A percentile compares a stretch with the other conserved stretches of the same genome.
These are phyloP conservation scores for Parascedosporium putredinis DNA, from an alignment of 2,329 filamentous ascomycete species.

Conservation along the genomic window DNA sequence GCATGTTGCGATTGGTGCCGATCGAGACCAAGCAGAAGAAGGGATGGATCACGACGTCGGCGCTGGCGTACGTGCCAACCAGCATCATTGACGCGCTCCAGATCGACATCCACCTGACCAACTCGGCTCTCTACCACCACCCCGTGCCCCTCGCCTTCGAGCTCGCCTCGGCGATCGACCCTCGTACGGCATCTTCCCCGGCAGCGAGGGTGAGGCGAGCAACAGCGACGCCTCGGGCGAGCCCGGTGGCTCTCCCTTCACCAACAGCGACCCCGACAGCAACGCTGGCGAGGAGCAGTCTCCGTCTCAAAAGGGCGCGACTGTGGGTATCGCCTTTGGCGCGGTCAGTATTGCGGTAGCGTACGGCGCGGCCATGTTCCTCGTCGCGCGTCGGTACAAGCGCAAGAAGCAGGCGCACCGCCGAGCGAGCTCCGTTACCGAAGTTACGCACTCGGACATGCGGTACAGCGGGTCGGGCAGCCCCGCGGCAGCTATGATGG, in stretches of 20 bases:
- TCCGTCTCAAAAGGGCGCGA: slow-evolving; percentile 51
- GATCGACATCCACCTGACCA: slow-evolving; percentile 59
- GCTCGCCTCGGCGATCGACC: slow-evolving; percentile 74
- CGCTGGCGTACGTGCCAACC: slow-evolving; percentile 57
- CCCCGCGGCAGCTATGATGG: slow-evolving; percentile 57
- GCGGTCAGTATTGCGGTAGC: slow-evolving; percentile 68
- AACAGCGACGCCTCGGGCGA: slow-evolving; percentile 24
- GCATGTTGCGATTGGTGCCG: slow-evolving; percentile 63
- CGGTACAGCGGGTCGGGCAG: slow-evolving; percentile 36
- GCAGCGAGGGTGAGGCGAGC: slow-evolving; percentile 16
- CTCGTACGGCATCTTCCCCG: slow-evolving; percentile 58
- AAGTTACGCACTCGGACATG: slow-evolving; percentile 39
- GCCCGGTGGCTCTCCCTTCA: slow-evolving; percentile 6
- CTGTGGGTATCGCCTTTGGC: slow-evolving; percentile 62
- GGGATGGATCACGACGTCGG: slow-evolving; percentile 74
- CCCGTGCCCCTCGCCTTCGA: slow-evolving; percentile 53
- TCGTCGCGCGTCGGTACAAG: slow-evolving; percentile 83
- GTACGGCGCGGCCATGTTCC: slow-evolving; percentile 93
- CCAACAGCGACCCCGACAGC: background rate
- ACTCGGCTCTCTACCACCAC: slow-evolving; percentile 67
- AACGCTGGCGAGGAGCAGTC: slow-evolving; percentile 30
- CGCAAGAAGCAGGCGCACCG: slow-evolving; percentile 70
- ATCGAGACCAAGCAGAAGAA: slow-evolving; percentile 59
- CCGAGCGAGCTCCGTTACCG: slow-evolving; percentile 63
- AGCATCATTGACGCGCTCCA: slow-evolving; percentile 58